A percentile compares a stretch with the other conserved stretches of the same genome.
Conservation (phyloP, 2,329 filamentous ascomycete genomes). For the Mycosphaerella sp. region DNA sequence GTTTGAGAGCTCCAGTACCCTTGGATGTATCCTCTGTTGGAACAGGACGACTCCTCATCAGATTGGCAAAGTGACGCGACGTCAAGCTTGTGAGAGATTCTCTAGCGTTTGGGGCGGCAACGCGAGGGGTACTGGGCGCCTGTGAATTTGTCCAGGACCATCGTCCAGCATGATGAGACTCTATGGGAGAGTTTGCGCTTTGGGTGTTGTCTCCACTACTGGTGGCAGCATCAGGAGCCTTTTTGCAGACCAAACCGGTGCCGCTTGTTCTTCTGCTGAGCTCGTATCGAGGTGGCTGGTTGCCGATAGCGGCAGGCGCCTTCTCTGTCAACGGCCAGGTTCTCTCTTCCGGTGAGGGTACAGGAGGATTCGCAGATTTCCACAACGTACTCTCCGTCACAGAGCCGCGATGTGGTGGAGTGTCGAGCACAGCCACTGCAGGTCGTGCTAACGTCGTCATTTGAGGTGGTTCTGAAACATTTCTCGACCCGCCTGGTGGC, state of each 20-base stretch:
- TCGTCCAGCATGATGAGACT: not conserved
- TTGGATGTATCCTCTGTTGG: not conserved
- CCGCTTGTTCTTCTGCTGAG: not conserved
- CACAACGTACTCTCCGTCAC: constrained; percentile 1
- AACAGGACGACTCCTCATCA: not conserved
- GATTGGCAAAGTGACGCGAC: not conserved
- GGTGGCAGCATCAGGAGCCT: not conserved
- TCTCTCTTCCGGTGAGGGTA: constrained; percentile 1
- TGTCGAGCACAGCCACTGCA: not conserved
- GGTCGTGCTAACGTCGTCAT: not conserved
- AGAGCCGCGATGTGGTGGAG: not conserved
- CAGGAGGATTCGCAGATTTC: constrained; percentile 13
- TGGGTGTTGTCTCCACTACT: not conserved
- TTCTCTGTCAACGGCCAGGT: not conserved
- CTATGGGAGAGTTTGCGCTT: not conserved
- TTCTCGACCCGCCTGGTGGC: constrained; percentile 13
- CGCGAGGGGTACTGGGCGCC: not conserved
- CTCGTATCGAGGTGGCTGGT: constrained; percentile 4
- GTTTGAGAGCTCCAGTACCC: no score
- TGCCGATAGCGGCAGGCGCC: not conserved
- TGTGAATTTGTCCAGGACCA: constrained; percentile 7
- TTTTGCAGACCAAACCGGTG: not conserved
- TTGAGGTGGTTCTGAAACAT: not conserved
- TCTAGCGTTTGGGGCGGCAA: not conserved
- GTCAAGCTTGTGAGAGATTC: not conserved